Evolutionary conservation across 1,284 basidiomycete species (phyloP).

Genomic region (Microstroma glucosiphilum): DNA sequence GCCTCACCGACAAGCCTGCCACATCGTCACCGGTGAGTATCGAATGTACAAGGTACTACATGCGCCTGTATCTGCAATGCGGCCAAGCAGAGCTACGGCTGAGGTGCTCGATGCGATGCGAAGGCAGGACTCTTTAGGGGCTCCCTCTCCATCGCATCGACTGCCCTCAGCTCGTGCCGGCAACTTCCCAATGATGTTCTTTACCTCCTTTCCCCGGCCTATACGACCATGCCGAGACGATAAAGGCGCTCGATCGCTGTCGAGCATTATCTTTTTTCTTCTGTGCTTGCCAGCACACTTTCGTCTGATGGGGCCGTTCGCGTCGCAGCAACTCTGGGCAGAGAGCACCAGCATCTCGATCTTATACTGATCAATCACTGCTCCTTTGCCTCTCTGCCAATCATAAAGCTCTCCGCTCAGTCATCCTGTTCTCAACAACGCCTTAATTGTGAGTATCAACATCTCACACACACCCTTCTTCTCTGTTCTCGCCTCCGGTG

Average conservation of each 20-base stretch:
- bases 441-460: neutral
- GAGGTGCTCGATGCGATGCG: no score
- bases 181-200: constrained; percentile 13
- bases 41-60: no score
- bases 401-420: neutral
- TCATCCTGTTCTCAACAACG: neutral
- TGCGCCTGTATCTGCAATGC: no score
- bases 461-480: neutral
- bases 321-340: neutral
- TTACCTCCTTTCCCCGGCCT: constrained; percentile 20
- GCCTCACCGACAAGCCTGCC: no score
- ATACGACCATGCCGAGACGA: constrained; percentile 20
- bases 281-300: constrained; percentile 5
- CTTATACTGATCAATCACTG: neutral
- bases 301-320: constrained; percentile 5
- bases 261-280: constrained; percentile 4
- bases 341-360: neutral
- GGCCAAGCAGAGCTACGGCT: no score
- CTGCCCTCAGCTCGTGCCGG: neutral
- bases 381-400: neutral
- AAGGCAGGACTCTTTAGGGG: no score
- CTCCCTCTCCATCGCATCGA: no score
- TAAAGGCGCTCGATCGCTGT: constrained; percentile 16
- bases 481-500: constrained; percentile 26
- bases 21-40: no score